Evolutionary conservation across 2,329 filamentous ascomycete species (phyloP), one percentile per base, ranked within the genome.

Genomic region (Paracamarosporium sp.): DNA sequence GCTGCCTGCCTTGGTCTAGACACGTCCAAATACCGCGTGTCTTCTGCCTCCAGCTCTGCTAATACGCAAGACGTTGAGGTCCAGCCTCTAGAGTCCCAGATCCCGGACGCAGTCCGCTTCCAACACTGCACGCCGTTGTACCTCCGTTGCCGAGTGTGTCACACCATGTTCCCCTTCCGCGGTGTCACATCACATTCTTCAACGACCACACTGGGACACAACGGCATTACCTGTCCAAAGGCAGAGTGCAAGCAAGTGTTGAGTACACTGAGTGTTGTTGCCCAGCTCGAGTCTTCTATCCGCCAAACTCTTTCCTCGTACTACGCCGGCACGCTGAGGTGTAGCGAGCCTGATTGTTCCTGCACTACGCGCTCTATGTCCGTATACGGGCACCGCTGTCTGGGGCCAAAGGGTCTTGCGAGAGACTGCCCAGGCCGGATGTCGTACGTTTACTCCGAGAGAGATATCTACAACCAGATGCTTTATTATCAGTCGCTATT

Each of bases 1-100:
- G 95, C 95, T 1, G 93, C 97, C 74, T 96, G 95, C 74, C 86
- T 99, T 13, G 95, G 95, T 2, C 88, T 99, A 25, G 95, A 99
- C 76, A 88, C 92, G 25, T 87, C 87, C 67, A 95, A 95, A 68
- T 99, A 98, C 75, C 87, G 89, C 63, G 88, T 90, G 76, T 88
- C 84, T 66, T 87, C 84, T 35, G 81, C 82, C 55, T 82, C 81
- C 13, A 81, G 81, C 40, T 80, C 87, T 5, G 22, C 15, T 24
- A 73, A 74, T 36, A 61, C 69, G 20, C 71, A 75, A 62, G 73
- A 75, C 48, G 67, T 69, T 15, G 77, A 79, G 53, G 92, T 99
- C 63, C 90, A 93, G 71, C 93, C 94, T 0, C 86, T 99, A 1
- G 95, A 99, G 77, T 95, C 91, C 5, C 95, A 97, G 73, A 92